Conservation (phyloP, 139 green algal species). For the Diplosphaera chodatii region DNA sequence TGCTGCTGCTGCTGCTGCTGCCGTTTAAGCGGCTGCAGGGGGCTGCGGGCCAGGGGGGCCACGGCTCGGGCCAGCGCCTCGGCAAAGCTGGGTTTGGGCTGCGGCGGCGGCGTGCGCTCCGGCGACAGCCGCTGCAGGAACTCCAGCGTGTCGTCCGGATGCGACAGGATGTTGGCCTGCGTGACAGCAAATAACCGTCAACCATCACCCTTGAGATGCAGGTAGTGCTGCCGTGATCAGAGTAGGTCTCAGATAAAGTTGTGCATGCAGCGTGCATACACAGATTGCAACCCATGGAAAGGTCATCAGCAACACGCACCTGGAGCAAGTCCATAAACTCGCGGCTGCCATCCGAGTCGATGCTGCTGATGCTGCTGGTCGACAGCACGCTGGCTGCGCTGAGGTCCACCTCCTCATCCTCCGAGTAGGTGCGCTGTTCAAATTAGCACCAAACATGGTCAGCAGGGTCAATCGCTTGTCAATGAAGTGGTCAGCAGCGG, state of each 20-base stretch:
- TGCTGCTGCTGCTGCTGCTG: too few relatives aligned
- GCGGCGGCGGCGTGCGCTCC: background rate
- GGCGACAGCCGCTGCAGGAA: background rate
- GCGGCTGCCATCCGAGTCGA: background rate
- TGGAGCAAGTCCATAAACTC: background rate
- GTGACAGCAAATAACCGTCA: background rate
- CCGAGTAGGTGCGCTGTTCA: background rate
- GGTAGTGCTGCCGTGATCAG: too few relatives aligned
- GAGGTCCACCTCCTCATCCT: background rate
- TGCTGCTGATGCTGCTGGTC: background rate
- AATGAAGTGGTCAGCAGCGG: too few relatives aligned
- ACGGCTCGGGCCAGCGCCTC: background rate
- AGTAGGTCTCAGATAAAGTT: background rate
- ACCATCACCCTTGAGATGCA: too few relatives aligned
- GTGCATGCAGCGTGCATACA: too few relatives aligned
- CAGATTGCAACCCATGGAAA: too few relatives aligned
- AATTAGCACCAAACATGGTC: too few relatives aligned
- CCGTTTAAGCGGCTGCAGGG: too few relatives aligned
- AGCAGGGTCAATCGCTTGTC: too few relatives aligned
- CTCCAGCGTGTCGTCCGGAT: background rate
- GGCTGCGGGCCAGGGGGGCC: too few relatives aligned
- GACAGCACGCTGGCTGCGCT: background rate
- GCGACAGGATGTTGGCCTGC: slow-evolving; percentile 1
- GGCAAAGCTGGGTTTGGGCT: background rate
- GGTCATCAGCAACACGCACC: too few relatives aligned